A percentile compares a stretch with the other conserved stretches of the same genome.
Conservation (phyloP, 768 basidiomycete species). For the Lentinula sp. region DNA sequence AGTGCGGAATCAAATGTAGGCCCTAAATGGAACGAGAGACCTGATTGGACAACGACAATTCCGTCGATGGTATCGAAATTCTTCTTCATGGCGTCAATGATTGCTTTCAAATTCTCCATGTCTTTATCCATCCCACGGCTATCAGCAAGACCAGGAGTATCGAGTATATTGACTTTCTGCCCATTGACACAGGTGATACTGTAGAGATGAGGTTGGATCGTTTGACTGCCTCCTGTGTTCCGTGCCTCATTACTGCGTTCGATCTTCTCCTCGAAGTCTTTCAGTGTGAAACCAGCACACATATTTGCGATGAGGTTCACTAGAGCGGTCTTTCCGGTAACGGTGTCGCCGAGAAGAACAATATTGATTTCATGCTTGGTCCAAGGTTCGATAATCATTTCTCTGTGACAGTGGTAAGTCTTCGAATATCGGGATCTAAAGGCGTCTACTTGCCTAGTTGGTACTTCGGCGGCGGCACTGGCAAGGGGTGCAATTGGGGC, state of each 20-base stretch:
- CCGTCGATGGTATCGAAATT: slow-evolving; percentile 16
- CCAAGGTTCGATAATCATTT: neutral
- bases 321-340: slow-evolving; percentile 12
- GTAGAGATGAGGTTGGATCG: neutral
- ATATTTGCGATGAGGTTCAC: slow-evolving; percentile 12
- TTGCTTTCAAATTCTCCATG: slow-evolving; percentile 16
- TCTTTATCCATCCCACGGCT: slow-evolving; percentile 19
- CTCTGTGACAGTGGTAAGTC: neutral
- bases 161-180: slow-evolving; percentile 15
- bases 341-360: slow-evolving; percentile 11
- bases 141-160: slow-evolving; percentile 22
- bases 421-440: neutral
- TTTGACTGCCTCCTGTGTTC: neutral
- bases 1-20: slow-evolving; percentile 18
- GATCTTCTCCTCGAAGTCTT: neutral
- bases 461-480: neutral
- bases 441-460: neutral
- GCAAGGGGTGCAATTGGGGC: neutral
- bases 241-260: neutral
- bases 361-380: neutral
- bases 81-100: slow-evolving; percentile 14
- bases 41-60: slow-evolving; percentile 19
- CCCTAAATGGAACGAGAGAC: slow-evolving; percentile 14
- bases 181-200: neutral
- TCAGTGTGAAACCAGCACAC: neutral